Evolutionary conservation across 805 yeast genomes (phyloP).

Genomic region (Hagleromyces aurorensis): DNA sequence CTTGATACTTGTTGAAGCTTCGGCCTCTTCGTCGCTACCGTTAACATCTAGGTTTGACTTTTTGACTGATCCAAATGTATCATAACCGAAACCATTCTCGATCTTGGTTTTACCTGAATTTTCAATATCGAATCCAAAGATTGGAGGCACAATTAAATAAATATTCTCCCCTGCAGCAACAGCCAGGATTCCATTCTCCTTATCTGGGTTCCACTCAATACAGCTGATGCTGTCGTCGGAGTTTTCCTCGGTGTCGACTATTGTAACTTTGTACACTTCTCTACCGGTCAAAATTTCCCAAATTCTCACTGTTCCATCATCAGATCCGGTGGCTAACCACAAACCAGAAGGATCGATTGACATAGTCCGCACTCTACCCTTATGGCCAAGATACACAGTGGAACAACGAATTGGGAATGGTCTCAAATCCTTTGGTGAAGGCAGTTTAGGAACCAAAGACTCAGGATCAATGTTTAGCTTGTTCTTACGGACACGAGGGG

Average conservation of each 20-base stretch:
- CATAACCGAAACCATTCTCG: slow-evolving; percentile 90
- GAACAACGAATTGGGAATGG: slow-evolving; percentile 94
- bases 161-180: slow-evolving; percentile 76
- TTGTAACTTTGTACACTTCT: slow-evolving; percentile 64
- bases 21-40: slow-evolving; percentile 33
- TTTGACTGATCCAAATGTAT: slow-evolving; percentile 47
- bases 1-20: slow-evolving; percentile 26
- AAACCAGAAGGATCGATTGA: slow-evolving; percentile 83
- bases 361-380: slow-evolving; percentile 70
- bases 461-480: slow-evolving; percentile 94
- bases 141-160: slow-evolving; percentile 78
- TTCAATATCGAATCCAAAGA: slow-evolving; percentile 82
- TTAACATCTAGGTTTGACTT: slow-evolving; percentile 36
- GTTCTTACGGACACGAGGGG: slow-evolving; percentile 90
- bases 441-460: slow-evolving; percentile 88
- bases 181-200: slow-evolving; percentile 68
- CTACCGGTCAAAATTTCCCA: slow-evolving; percentile 97
- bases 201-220: slow-evolving; percentile 85
- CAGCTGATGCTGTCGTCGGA: slow-evolving; percentile 76
- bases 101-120: slow-evolving; percentile 69
- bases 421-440: slow-evolving; percentile 91
- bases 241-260: slow-evolving; percentile 42
- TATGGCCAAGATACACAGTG: slow-evolving; percentile 76
- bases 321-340: slow-evolving; percentile 97
- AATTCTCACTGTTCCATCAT: slow-evolving; percentile 90